Conservation (phyloP, 176 grass and related monocot species). For the Oryza nivara region DNA sequence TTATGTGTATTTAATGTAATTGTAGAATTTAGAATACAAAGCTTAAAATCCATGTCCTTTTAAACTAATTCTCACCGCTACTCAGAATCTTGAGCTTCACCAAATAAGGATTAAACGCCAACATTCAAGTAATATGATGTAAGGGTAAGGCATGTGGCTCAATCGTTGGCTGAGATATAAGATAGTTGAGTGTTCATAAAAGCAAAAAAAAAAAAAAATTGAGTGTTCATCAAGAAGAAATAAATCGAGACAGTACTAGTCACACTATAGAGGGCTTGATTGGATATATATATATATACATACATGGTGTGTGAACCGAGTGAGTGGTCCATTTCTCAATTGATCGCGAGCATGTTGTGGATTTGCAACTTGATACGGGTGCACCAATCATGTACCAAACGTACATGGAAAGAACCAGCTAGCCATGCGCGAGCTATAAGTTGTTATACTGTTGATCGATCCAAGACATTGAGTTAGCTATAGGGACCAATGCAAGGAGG, state of each 20-base stretch:
- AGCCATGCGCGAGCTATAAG: neutral
- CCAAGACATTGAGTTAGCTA: neutral
- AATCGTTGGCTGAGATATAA: neutral
- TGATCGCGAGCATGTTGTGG: neutral
- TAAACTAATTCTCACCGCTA: no score
- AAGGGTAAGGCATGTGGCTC: no score
- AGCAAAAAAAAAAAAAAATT: neutral
- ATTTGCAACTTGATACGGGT: neutral
- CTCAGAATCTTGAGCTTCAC: no score
- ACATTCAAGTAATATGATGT: no score
- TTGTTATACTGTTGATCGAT: neutral
- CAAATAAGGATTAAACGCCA: no score
- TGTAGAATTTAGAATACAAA: no score
- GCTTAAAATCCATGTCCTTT: no score
- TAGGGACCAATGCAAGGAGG: neutral
- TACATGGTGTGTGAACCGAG: neutral
- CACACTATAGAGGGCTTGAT: neutral
- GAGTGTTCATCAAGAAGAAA: neutral
- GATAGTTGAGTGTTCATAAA: no score
- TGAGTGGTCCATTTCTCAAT: neutral
- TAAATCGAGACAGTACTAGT: neutral
- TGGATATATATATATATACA: neutral
- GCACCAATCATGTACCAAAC: neutral
- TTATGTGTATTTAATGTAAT: no score
- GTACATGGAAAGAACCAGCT: neutral